Evolutionary conservation across 1,139 yeast species (phyloP), one percentile per base, ranked within the genome.

Genomic region (Keqinozyma sinolaborantium): DNA sequence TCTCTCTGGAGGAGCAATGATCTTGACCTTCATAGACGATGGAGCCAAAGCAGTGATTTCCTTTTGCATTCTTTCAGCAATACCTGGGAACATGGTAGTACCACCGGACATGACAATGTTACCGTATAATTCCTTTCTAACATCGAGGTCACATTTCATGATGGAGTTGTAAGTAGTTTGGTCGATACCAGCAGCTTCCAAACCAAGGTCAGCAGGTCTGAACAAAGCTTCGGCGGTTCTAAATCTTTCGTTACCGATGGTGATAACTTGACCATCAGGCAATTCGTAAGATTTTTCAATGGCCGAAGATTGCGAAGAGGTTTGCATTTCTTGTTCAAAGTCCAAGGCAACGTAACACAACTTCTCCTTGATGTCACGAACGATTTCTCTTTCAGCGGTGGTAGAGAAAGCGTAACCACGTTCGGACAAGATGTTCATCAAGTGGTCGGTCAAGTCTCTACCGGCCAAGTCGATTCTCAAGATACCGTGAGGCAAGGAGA

Each of bases 41-140:
- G 97, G 97, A 64, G 97, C 97, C 77, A 92, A 83, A 58, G 97
- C 96, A 56, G 97, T 87, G 60, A 92, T 88, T 77, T 92, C 97
- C 86, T 90, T 92, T 81, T 92, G 97, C 96, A 92, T 88, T 82
- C 98, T 92, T 80, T 92, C 97, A 70, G 97, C 97, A 70, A 92
- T 88, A 79, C 97, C 97, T 73, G 97, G 97, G 95, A 88, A 90
- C 97, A 92, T 87, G 56, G 97, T 90, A 60, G 97, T 88, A 85
- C 97, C 98, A 82, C 98, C 98, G 53, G 97, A 90, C 95, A 90
- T 83, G 67, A 92, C 98, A 64, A 92, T 92, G 84, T 92, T 92
- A 74, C 95, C 95, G 78, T 92, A 92, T 70, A 92, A 82, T 70
- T 92, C 97, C 79, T 87, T 90, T 77, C 98, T 87, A 56, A 92